These are phyloP conservation scores for Lichenothelia convexa DNA, from an alignment of 495 filamentous ascomycete species.

Conservation along the genomic window DNA sequence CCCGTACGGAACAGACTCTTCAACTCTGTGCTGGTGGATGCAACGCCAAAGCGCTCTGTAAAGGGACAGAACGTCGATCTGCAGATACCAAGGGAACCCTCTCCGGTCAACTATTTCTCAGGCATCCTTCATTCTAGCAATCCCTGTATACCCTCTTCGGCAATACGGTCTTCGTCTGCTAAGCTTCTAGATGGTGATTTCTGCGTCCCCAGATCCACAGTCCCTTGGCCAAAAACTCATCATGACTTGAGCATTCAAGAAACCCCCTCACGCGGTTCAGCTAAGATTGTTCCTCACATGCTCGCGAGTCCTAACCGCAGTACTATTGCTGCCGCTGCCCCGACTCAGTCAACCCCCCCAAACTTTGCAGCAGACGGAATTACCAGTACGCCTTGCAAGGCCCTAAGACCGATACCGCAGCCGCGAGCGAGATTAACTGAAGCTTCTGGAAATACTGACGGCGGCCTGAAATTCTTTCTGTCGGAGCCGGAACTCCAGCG, in stretches of 20 bases:
- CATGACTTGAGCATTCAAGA: slow-evolving; percentile 21
- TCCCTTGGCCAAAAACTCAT: slow-evolving; percentile 2
- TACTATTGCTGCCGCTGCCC: too few species aligned
- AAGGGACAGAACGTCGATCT: slow-evolving; percentile 5
- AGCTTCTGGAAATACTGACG: too few species aligned
- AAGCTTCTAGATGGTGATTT: slow-evolving; percentile 4
- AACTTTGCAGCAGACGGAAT: too few species aligned
- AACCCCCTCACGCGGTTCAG: slow-evolving; percentile 33
- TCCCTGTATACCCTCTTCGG: slow-evolving; percentile 16
- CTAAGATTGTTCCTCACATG: slow-evolving; percentile 20
- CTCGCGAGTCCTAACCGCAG: too few species aligned
- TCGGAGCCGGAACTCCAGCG: too few species aligned
- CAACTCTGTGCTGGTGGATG: slow-evolving; percentile 20
- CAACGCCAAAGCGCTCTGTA: slow-evolving; percentile 18
- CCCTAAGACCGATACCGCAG: too few species aligned
- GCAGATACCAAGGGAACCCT: slow-evolving; percentile 7
- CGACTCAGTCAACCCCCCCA: too few species aligned
- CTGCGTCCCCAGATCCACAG: slow-evolving; percentile 7
- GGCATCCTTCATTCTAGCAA: slow-evolving; percentile 6
- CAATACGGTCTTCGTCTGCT: slow-evolving; percentile 7
- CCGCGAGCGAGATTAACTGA: too few species aligned
- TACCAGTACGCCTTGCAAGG: too few species aligned
- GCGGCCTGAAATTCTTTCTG: too few species aligned
- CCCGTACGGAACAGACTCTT: slow-evolving; percentile 38
- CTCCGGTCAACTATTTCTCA: slow-evolving; percentile 10